Percentiles rank a stretch among this genome's conserved stretches.
phyloP scores from a whole-genome alignment of 345 rosid genomes.

The Tarenaya hassleriana region DNA sequence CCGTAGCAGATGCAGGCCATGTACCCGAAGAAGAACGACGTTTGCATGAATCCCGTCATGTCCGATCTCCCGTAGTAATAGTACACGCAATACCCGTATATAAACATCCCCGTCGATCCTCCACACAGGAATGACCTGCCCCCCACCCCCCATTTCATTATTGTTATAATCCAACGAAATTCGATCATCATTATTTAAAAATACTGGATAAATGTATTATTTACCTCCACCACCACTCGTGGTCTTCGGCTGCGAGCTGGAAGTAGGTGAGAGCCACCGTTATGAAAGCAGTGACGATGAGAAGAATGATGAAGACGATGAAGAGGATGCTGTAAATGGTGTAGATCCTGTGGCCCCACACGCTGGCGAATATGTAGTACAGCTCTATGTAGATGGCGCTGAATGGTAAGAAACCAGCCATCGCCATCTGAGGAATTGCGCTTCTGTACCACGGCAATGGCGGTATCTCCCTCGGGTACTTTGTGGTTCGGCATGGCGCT shows the following conservation, averaged over 20 bases:
- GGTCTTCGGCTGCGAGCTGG: conserved; percentile 94
- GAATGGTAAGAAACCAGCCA: conserved; percentile 79
- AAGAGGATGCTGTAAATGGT: conserved; percentile 80
- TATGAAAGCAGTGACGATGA: conserved; percentile 84
- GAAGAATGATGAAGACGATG: conserved; percentile 70
- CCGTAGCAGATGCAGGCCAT: conserved; percentile 73
- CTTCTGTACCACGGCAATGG: conserved; percentile 72
- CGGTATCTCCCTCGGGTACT: conserved; percentile 76
- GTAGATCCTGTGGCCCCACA: conserved; percentile 87
- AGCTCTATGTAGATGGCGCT: conserved; percentile 88
- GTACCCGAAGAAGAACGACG: conserved; percentile 64
- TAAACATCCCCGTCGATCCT: conserved; percentile 65
- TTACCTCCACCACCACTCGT: conserved; percentile 95
- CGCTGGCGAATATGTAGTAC: conserved; percentile 80
- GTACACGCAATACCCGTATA: conserved; percentile 66
- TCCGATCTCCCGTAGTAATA: conserved; percentile 56
- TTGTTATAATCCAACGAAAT: no score
- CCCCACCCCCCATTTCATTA: neutral
- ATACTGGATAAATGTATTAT: no score
- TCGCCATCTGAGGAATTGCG: conserved; percentile 82
- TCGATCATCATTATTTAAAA: no score
- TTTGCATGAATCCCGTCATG: conserved; percentile 71
- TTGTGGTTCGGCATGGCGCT: conserved; percentile 81
- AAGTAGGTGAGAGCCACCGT: conserved; percentile 89
- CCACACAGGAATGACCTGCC: conserved; percentile 70